phyloP scores from a whole-genome alignment of 768 basidiomycete species.

The Hysterangium stoloniferum region DNA sequence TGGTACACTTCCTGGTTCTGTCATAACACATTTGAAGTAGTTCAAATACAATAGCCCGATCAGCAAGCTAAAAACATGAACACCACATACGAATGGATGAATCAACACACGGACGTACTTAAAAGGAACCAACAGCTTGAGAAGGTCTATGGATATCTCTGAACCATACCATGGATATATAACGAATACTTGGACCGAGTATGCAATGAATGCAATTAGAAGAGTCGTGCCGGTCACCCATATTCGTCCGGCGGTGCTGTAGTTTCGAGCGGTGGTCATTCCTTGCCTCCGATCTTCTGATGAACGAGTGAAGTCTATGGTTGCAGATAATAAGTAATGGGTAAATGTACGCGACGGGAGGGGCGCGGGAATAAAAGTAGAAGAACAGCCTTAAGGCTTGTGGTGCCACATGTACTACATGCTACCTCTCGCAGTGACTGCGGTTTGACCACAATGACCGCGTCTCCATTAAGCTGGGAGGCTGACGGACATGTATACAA shows the following conservation, averaged over 20 bases:
- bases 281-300: no score
- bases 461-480: no score
- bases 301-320: no score
- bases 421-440: background rate
- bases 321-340: no score
- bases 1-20: slow-evolving; percentile 83
- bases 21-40: slow-evolving; percentile 75
- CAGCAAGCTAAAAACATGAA: slow-evolving; percentile 42
- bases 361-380: no score
- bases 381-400: background rate
- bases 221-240: slow-evolving; percentile 61
- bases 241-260: slow-evolving; percentile 45
- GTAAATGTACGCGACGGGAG: no score
- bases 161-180: slow-evolving; percentile 91
- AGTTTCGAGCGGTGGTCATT: slow-evolving; percentile 9
- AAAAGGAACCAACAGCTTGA: slow-evolving; percentile 79
- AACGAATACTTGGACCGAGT: slow-evolving; percentile 83
- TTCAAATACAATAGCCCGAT: slow-evolving; percentile 80
- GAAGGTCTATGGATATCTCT: slow-evolving; percentile 62
- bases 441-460: no score
- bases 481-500: no score
- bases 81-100: background rate
- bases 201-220: slow-evolving; percentile 81
- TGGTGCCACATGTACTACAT: background rate
- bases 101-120: slow-evolving; percentile 49